These are phyloP conservation scores for Populus pruinosa DNA, from an alignment of 345 rosid genomes.

Conservation along the genomic window DNA sequence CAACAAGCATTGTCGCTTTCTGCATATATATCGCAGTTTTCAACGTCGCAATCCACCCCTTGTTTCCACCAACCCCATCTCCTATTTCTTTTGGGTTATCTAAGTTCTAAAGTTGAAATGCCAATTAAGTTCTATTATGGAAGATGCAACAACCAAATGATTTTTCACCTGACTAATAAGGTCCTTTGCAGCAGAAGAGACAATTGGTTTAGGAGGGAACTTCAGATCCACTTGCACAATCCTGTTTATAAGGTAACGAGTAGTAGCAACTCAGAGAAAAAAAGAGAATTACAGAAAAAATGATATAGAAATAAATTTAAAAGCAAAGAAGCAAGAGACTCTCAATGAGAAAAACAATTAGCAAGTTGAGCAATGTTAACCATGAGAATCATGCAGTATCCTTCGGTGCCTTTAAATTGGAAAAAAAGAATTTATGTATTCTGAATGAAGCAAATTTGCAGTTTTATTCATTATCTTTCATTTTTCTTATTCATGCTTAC, in stretches of 20 bases:
- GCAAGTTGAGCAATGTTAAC: not conserved
- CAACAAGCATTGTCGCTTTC: no score
- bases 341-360: not conserved
- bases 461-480: not conserved
- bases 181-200: conserved; percentile 87
- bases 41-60: no score
- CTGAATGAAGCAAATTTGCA: not conserved
- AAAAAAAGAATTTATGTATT: not conserved
- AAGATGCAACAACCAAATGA: no score
- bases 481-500: conserved; percentile 24
- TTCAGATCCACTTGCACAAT: conserved; percentile 95
- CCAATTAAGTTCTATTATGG: no score
- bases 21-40: not conserved
- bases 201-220: conserved; percentile 85
- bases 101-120: no score
- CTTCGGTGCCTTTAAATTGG: not conserved
- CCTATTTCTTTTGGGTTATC: no score
- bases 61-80: no score
- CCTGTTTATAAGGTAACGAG: conserved; percentile 31
- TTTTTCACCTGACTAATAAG: conserved; percentile 69
- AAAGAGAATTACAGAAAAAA: not conserved
- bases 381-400: not conserved
- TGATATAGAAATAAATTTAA: not conserved
- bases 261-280: not conserved
- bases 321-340: not conserved